Conservation (phyloP, 768 basidiomycete genomes). For the Mycena epipterygia region DNA sequence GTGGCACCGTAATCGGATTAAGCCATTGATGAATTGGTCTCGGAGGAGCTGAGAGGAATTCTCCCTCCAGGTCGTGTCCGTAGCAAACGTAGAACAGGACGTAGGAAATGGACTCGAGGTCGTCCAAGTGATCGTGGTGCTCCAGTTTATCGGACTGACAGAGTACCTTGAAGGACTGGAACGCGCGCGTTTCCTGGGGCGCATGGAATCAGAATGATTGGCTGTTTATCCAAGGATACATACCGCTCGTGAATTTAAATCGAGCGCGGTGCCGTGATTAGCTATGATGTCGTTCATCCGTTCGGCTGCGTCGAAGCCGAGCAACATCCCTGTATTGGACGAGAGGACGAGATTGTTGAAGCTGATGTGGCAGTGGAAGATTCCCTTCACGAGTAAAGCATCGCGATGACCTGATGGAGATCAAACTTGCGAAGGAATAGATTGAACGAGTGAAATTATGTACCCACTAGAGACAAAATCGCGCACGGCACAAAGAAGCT, state of each 20-base stretch:
- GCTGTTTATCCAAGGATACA: neutral
- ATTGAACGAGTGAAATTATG: neutral
- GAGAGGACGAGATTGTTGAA: conserved; percentile 40
- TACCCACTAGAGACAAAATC: conserved; percentile 35
- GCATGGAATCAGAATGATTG: neutral
- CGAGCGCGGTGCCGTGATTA: neutral
- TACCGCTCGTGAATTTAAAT: conserved; percentile 1
- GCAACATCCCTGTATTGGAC: neutral
- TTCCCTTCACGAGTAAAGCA: conserved; percentile 20
- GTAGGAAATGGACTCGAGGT: conserved; percentile 19
- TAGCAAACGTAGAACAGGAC: conserved; percentile 9
- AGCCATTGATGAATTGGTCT: neutral
- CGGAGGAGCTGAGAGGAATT: neutral
- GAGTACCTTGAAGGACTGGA: conserved; percentile 13
- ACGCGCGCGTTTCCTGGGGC: conserved; percentile 8
- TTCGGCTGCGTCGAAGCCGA: conserved; percentile 21
- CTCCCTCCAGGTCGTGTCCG: neutral
- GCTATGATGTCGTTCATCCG: neutral
- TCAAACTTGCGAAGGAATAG: neutral
- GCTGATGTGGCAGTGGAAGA: conserved; percentile 46
- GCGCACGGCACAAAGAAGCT: conserved; percentile 34
- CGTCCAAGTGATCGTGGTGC: conserved; percentile 27
- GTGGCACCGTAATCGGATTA: too few relatives aligned
- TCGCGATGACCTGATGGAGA: conserved; percentile 34
- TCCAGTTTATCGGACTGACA: neutral